Conservation (phyloP, 306 rosid species). For the Oxytropis ochrocephala region DNA sequence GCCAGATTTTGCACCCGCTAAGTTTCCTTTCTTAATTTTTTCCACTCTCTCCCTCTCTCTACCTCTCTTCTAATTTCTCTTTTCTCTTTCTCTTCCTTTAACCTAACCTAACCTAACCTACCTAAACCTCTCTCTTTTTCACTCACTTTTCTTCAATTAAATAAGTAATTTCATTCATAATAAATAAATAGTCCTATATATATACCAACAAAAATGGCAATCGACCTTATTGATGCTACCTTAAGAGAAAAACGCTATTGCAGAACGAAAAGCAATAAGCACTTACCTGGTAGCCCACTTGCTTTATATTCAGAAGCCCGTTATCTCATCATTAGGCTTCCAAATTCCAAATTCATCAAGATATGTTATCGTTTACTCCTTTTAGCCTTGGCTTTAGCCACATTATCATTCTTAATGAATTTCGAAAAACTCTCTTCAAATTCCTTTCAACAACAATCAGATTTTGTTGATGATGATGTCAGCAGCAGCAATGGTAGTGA, state of each 20-base stretch:
- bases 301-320: constrained; percentile 15
- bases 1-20: constrained; percentile 86
- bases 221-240: constrained; percentile 23
- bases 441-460: background rate
- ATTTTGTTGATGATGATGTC: background rate
- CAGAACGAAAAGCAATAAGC: constrained; percentile 2
- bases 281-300: background rate
- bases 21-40: background rate
- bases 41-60: background rate
- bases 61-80: background rate
- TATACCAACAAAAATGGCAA: constrained; percentile 21
- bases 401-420: constrained; percentile 12
- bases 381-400: constrained; percentile 25
- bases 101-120: too few relatives aligned
- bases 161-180: background rate
- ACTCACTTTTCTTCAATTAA: too few relatives aligned
- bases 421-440: background rate
- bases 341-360: constrained; percentile 25
- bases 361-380: constrained; percentile 18
- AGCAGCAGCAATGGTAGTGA: too few relatives aligned
- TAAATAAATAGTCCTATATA: background rate
- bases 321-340: constrained; percentile 33
- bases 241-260: constrained; percentile 1
- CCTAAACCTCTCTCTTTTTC: too few relatives aligned
- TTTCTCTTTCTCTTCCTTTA: background rate